Evolutionary conservation across 768 basidiomycete species (phyloP).

Genomic region (Trametopsis cervina): DNA sequence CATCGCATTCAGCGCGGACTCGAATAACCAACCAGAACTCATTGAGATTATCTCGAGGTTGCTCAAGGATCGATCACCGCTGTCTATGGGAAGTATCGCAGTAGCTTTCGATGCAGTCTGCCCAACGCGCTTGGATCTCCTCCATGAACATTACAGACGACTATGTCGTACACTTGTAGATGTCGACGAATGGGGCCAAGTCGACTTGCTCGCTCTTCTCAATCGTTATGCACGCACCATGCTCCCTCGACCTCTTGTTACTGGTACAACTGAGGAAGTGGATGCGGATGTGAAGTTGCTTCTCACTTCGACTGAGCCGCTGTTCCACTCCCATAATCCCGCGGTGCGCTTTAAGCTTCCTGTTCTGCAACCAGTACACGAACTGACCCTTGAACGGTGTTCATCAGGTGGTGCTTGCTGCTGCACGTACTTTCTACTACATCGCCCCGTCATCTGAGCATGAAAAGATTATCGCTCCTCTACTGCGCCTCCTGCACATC

Average conservation of each 20-base stretch:
- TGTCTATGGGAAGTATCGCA: constrained; percentile 82
- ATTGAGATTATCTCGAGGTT: constrained; percentile 59
- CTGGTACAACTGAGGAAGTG: constrained; percentile 43
- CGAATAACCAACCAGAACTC: constrained; percentile 62
- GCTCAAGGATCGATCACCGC: constrained; percentile 71
- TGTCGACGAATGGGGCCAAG: constrained; percentile 96
- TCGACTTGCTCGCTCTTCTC: constrained; percentile 70
- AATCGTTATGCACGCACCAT: constrained; percentile 78
- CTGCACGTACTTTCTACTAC: constrained; percentile 68
- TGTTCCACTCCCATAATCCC: constrained; percentile 83
- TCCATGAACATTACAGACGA: constrained; percentile 85
- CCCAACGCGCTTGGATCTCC: constrained; percentile 76
- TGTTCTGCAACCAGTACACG: not conserved
- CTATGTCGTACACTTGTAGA: constrained; percentile 82
- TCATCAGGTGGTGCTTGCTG: constrained; percentile 72
- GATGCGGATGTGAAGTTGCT: constrained; percentile 78
- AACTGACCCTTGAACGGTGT: not conserved
- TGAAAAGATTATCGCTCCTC: constrained; percentile 55
- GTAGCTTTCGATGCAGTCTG: constrained; percentile 85
- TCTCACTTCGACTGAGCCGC: constrained; percentile 60
- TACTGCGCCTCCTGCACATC: constrained; percentile 63
- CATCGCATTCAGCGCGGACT: constrained; percentile 53
- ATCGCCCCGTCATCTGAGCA: constrained; percentile 51
- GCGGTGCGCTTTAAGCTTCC: constrained; percentile 46
- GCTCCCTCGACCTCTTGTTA: constrained; percentile 55